phyloP scores from a whole-genome alignment of 2,329 filamentous ascomycete species.

The Cladophialophora carrionii region DNA sequence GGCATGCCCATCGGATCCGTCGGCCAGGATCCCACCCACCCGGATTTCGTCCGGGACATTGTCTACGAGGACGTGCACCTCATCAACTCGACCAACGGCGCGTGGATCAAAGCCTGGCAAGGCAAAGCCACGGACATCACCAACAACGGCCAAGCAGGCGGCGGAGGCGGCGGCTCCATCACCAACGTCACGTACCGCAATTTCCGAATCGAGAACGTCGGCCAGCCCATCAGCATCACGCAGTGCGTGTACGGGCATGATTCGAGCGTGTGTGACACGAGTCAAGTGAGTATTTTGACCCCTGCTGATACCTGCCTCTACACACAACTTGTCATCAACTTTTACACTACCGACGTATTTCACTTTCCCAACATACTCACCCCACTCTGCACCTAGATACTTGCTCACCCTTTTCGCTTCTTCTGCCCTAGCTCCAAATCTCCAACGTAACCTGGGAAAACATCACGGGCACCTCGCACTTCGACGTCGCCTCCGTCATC shows the following conservation, averaged over 20 bases:
- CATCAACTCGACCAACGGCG: conserved; percentile 65
- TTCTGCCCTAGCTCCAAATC: conserved; percentile 42
- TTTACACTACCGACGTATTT: too few species aligned
- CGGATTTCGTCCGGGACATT: conserved; percentile 71
- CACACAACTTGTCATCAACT: too few species aligned
- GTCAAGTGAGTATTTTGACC: conserved; percentile 39
- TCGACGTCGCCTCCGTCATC: conserved; percentile 55
- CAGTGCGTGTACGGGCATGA: conserved; percentile 57
- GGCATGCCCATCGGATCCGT: conserved; percentile 74
- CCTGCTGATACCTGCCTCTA: background rate
- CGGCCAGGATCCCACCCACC: conserved; percentile 66
- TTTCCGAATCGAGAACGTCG: conserved; percentile 64
- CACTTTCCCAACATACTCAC: too few species aligned
- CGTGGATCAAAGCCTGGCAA: conserved; percentile 76
- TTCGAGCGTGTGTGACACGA: conserved; percentile 45
- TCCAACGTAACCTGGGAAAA: conserved; percentile 52
- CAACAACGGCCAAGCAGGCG: conserved; percentile 63
- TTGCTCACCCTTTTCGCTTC: background rate
- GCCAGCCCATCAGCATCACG: conserved; percentile 67
- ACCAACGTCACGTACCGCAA: conserved; percentile 69
- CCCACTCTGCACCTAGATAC: too few species aligned
- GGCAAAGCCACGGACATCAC: conserved; percentile 59
- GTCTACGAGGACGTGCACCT: conserved; percentile 65
- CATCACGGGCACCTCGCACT: conserved; percentile 54
- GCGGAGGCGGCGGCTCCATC: conserved; percentile 66